Evolutionary conservation across 1,284 basidiomycete genomes (phyloP).

Genomic region (Irpex sp.): DNA sequence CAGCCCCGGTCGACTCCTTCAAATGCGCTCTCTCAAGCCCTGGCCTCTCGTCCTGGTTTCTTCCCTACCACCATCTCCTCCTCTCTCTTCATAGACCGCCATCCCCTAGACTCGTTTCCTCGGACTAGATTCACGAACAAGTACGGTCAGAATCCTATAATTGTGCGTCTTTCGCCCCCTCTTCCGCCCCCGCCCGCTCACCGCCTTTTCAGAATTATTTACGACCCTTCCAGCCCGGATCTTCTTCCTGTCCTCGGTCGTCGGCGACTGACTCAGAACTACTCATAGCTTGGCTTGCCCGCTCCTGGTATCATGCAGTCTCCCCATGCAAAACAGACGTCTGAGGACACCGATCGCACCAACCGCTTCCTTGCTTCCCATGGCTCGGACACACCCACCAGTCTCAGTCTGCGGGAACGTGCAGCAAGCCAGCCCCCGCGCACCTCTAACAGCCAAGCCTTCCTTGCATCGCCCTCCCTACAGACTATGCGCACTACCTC

Average conservation of each 20-base stretch:
- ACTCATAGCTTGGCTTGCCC: slow-evolving; percentile 22
- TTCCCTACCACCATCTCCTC: slow-evolving; percentile 3
- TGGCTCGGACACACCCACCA: slow-evolving; percentile 31
- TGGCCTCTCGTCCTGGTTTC: background rate
- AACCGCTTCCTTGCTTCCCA: slow-evolving; percentile 50
- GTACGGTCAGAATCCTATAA: slow-evolving; percentile 4
- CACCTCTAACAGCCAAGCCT: slow-evolving; percentile 38
- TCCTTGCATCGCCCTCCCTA: slow-evolving; percentile 51
- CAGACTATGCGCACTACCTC: slow-evolving; percentile 48
- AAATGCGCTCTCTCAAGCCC: background rate
- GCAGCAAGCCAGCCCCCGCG: slow-evolving; percentile 69
- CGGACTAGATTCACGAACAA: slow-evolving; percentile 10
- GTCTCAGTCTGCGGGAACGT: slow-evolving; percentile 42
- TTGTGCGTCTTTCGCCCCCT: slow-evolving; percentile 2
- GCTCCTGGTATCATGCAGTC: slow-evolving; percentile 24
- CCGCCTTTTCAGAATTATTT: background rate
- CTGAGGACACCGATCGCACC: slow-evolving; percentile 39
- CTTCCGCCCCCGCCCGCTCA: background rate
- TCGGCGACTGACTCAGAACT: slow-evolving; percentile 27
- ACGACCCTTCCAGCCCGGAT: slow-evolving; percentile 16
- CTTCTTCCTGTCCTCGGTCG: slow-evolving; percentile 15
- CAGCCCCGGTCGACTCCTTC: background rate
- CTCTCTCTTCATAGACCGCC: background rate
- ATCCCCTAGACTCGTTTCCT: slow-evolving; percentile 3
- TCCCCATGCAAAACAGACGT: slow-evolving; percentile 24